A percentile compares a stretch with the other conserved stretches of the same genome.
phyloP scores from a whole-genome alignment of 2,329 filamentous ascomycete genomes.

The Colletotrichum trifolii region DNA sequence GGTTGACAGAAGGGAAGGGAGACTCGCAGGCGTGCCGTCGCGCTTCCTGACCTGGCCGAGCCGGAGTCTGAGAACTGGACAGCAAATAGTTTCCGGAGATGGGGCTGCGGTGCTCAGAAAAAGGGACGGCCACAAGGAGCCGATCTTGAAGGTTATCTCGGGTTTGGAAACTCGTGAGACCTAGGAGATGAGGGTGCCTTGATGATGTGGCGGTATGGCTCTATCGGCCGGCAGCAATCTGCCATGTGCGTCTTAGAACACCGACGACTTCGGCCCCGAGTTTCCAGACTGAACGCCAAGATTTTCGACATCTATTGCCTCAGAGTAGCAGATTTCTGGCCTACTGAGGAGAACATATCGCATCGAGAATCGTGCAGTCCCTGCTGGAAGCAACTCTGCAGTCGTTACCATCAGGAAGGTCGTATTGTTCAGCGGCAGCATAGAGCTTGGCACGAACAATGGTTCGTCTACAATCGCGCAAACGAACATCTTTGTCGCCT shows the following conservation, averaged over 20 bases:
- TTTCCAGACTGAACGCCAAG: too few relatives aligned
- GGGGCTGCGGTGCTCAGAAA: background rate
- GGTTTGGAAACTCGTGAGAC: background rate
- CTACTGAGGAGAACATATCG: background rate
- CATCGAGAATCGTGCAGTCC: slow-evolving; percentile 6
- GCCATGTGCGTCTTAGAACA: background rate
- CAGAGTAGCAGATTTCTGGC: background rate
- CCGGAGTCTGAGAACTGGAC: slow-evolving; percentile 1
- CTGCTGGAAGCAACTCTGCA: background rate
- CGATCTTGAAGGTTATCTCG: background rate
- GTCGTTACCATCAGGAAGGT: background rate
- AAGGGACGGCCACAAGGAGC: background rate
- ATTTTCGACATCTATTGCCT: background rate
- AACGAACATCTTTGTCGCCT: background rate
- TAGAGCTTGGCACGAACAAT: slow-evolving; percentile 1
- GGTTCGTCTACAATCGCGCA: background rate
- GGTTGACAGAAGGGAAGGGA: too few relatives aligned
- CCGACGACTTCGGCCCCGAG: background rate
- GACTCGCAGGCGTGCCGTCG: background rate
- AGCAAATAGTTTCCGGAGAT: background rate
- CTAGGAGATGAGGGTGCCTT: background rate
- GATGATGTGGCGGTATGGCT: background rate
- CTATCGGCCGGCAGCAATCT: background rate
- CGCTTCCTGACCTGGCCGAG: slow-evolving; percentile 10
- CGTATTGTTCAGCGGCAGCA: background rate